phyloP scores from a whole-genome alignment of 352 stramenopile species.

The Phytopythium mirpurense region DNA sequence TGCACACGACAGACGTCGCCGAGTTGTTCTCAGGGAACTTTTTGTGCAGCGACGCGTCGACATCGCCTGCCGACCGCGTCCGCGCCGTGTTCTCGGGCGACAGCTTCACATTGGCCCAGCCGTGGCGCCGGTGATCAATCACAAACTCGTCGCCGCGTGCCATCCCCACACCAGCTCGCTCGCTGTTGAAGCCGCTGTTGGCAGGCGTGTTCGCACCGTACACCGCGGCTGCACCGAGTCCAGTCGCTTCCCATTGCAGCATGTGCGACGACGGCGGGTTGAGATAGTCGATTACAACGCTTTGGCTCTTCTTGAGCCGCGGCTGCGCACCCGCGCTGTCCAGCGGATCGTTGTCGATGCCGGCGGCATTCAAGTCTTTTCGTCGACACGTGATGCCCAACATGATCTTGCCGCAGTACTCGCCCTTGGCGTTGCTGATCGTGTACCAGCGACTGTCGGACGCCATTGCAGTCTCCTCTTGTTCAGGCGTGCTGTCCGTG shows the following conservation, averaged over 20 bases:
- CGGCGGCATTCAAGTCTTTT: slow-evolving; percentile 15
- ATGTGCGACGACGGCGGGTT: slow-evolving; percentile 68
- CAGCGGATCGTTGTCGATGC: slow-evolving; percentile 8
- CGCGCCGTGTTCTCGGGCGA: slow-evolving; percentile 51
- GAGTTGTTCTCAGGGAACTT: slow-evolving; percentile 26
- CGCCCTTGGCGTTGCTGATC: slow-evolving; percentile 77
- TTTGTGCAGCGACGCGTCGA: slow-evolving; percentile 28
- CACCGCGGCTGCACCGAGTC: neutral
- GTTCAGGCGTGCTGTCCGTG: slow-evolving; percentile 23
- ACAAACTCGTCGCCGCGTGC: slow-evolving; percentile 38
- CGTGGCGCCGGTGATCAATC: slow-evolving; percentile 49
- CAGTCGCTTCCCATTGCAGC: slow-evolving; percentile 62
- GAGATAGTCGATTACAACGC: slow-evolving; percentile 63
- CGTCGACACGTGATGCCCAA: slow-evolving; percentile 71
- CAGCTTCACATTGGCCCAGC: slow-evolving; percentile 78
- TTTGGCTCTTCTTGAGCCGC: slow-evolving; percentile 72
- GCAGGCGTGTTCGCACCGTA: slow-evolving; percentile 3
- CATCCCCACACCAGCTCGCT: slow-evolving; percentile 3
- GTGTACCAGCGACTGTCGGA: slow-evolving; percentile 80
- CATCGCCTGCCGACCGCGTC: slow-evolving; percentile 50
- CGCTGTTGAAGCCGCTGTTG: slow-evolving; percentile 10
- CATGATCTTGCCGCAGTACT: slow-evolving; percentile 85
- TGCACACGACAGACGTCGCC: slow-evolving; percentile 63
- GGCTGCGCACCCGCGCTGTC: slow-evolving; percentile 29
- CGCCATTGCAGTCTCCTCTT: slow-evolving; percentile 71